Percentiles rank a stretch among this genome's conserved stretches.
Evolutionary conservation across 345 rosid species (phyloP).

Genomic region (Ceriops zippeliana): DNA sequence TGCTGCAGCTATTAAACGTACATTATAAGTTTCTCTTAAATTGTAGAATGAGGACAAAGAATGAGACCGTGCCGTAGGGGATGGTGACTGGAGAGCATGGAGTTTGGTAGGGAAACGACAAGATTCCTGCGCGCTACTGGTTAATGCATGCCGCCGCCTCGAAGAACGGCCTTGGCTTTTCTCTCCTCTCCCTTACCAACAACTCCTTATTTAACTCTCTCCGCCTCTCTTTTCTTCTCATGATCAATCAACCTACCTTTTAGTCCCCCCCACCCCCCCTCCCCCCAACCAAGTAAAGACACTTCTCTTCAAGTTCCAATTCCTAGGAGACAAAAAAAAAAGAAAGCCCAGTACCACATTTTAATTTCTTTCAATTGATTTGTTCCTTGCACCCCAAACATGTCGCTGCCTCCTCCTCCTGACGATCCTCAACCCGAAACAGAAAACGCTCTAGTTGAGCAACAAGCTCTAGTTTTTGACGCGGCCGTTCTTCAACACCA

Average conservation of each 20-base stretch:
- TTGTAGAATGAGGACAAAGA: background rate
- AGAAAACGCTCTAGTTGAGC: background rate
- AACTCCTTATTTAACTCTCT: background rate
- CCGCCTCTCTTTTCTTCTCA: background rate
- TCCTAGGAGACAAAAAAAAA: no score
- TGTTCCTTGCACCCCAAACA: background rate
- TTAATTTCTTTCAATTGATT: background rate
- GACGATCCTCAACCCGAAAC: background rate
- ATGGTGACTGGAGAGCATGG: background rate
- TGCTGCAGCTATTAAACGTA: background rate
- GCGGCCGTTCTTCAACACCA: conserved; percentile 51
- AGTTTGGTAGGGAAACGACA: conserved; percentile 2
- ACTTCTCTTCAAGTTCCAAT: no score
- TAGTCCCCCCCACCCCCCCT: background rate
- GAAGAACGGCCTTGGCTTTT: background rate
- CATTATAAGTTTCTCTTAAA: background rate
- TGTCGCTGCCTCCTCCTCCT: conserved; percentile 4
- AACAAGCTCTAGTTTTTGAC: conserved; percentile 47
- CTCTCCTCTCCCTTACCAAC: background rate
- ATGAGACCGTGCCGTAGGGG: background rate
- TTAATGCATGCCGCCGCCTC: background rate
- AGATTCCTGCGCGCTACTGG: background rate
- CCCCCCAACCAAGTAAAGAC: no score
- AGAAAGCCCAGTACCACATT: background rate
- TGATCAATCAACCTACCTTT: background rate